A percentile compares a stretch with the other conserved stretches of the same genome.
Evolutionary conservation across 108 stramenopile genomes (phyloP).

Genomic region (Conticribra guillardii): DNA sequence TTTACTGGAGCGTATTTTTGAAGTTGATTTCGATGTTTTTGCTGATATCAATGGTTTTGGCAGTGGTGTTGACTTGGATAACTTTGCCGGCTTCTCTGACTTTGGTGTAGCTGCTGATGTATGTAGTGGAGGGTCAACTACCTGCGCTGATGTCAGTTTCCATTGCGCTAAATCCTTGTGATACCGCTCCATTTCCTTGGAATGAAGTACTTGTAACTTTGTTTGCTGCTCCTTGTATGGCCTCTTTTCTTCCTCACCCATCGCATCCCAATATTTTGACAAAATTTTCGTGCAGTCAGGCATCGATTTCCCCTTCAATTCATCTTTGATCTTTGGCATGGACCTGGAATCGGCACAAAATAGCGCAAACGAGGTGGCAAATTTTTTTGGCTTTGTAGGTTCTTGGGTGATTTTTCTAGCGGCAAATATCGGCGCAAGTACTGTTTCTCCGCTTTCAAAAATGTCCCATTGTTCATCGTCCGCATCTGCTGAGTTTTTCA

Average conservation of each 20-base stretch:
- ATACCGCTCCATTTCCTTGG: conserved; percentile 12
- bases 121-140: no score
- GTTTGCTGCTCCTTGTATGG: conserved; percentile 25
- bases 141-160: no score
- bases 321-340: conserved; percentile 5
- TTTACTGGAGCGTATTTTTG: no score
- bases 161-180: conserved; percentile 15
- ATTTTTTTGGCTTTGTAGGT: conserved; percentile 30
- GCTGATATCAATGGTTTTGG: no score
- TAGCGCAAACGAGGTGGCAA: conserved; percentile 23
- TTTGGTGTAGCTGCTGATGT: no score
- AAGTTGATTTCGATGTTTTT: no score
- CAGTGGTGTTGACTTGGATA: no score
- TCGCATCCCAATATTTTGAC: conserved; percentile 20
- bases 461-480: conserved; percentile 92
- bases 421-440: conserved; percentile 12
- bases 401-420: conserved; percentile 8
- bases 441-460: conserved; percentile 32
- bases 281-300: conserved; percentile 24
- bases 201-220: conserved; percentile 8
- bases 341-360: conserved; percentile 27
- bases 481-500: conserved; percentile 79
- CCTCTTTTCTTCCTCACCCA: conserved; percentile 15
- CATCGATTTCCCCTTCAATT: conserved; percentile 12
- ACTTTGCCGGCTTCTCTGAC: no score